Conservation (phyloP, 2,329 filamentous ascomycete genomes). For the Waltergamsia citrina region DNA sequence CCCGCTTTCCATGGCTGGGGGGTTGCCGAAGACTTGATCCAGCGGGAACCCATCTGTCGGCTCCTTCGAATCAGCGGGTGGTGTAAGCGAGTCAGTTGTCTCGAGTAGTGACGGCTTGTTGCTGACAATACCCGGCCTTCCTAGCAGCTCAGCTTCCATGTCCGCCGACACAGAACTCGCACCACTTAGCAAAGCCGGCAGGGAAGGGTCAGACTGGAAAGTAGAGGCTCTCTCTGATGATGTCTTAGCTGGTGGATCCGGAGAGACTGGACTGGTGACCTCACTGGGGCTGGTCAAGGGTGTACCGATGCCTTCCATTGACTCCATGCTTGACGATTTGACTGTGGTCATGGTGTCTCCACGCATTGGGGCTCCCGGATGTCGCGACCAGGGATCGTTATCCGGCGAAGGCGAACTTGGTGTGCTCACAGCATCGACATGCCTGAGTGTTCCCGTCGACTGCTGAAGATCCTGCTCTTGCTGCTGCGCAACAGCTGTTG, state of each 20-base stretch:
- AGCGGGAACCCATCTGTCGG: constrained; percentile 35
- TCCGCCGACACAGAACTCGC: constrained; percentile 57
- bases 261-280: constrained; percentile 36
- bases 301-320: constrained; percentile 36
- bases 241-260: constrained; percentile 22
- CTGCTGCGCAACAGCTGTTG: background rate
- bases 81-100: constrained; percentile 44
- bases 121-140: constrained; percentile 35
- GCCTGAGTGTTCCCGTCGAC: constrained; percentile 1
- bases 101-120: constrained; percentile 33
- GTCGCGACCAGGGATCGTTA: constrained; percentile 23
- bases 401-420: constrained; percentile 33
- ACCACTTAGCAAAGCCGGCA: constrained; percentile 53
- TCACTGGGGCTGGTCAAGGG: constrained; percentile 48
- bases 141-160: constrained; percentile 49
- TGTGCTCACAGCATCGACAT: constrained; percentile 4
- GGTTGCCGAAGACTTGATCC: constrained; percentile 24
- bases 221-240: constrained; percentile 36
- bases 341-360: constrained; percentile 31
- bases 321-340: constrained; percentile 43
- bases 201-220: constrained; percentile 54
- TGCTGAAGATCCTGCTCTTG: constrained; percentile 2
- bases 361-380: constrained; percentile 22
- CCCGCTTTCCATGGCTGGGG: constrained; percentile 20
- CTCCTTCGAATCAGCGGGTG: constrained; percentile 40